Conservation (phyloP, 1,284 basidiomycete species). For the Nidula niveotomentosa region DNA sequence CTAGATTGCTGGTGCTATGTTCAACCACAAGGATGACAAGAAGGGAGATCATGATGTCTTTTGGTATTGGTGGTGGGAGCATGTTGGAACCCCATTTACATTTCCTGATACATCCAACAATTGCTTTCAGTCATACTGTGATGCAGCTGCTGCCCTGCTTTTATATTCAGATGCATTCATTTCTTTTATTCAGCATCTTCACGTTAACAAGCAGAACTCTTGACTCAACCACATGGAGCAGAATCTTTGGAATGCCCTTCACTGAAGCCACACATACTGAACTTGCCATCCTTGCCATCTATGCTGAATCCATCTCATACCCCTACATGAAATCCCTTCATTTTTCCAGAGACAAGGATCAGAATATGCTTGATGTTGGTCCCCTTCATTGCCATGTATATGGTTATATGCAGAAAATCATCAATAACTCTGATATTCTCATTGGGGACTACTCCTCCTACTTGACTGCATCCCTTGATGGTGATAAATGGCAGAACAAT, state of each 20-base stretch:
- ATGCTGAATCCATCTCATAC: conserved; percentile 22
- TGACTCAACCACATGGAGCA: conserved; percentile 23
- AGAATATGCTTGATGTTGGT: conserved; percentile 22
- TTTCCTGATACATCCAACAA: conserved; percentile 16
- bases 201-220: conserved; percentile 20
- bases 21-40: conserved; percentile 30
- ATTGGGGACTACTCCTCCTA: too few species aligned
- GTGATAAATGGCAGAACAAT: too few species aligned
- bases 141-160: conserved; percentile 22
- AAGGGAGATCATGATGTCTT: conserved; percentile 23
- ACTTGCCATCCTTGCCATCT: conserved; percentile 27
- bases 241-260: conserved; percentile 25
- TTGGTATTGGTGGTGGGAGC: conserved; percentile 12
- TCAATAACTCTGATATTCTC: conserved; percentile 18
- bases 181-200: conserved; percentile 19
- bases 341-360: conserved; percentile 5
- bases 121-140: conserved; percentile 12
- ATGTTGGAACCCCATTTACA: conserved; percentile 11
- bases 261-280: conserved; percentile 30
- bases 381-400: conserved; percentile 18
- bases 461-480: too few species aligned
- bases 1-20: conserved; percentile 22
- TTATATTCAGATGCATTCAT: conserved; percentile 18
- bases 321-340: conserved; percentile 27
- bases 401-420: conserved; percentile 13